Evolutionary conservation across 2,329 filamentous ascomycete genomes (phyloP).

Genomic region (Ophiostoma fasciatum): DNA sequence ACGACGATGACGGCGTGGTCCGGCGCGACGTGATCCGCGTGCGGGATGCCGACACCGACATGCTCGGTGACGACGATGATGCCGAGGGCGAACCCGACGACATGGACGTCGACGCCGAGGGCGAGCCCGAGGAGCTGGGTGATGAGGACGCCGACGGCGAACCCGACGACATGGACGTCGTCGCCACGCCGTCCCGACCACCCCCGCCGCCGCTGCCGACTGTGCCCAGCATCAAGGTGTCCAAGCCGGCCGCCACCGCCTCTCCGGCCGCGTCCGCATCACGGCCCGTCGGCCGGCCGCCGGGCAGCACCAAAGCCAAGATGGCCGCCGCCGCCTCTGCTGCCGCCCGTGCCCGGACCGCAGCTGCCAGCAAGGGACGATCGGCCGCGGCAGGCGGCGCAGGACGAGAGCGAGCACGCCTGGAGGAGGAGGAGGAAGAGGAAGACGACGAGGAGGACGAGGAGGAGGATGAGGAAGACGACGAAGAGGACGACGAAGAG

Average conservation of each 20-base stretch:
- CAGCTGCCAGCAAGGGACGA: constrained; percentile 8
- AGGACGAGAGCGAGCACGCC: not conserved
- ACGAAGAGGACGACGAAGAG: constrained; percentile 22
- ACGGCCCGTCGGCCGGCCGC: not conserved
- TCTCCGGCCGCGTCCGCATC: constrained; percentile 14
- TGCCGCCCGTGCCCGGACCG: constrained; percentile 17
- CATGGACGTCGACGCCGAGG: constrained; percentile 30
- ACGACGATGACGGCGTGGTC: constrained; percentile 14
- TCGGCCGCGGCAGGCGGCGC: not conserved
- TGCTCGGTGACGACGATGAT: constrained; percentile 27
- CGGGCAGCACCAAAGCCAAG: not conserved
- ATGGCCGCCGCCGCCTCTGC: constrained; percentile 18
- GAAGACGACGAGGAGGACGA: constrained; percentile 7
- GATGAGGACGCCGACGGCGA: constrained; percentile 34
- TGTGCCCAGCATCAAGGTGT: constrained; percentile 31
- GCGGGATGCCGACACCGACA: constrained; percentile 18
- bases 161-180: constrained; percentile 28
- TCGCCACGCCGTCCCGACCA: constrained; percentile 20
- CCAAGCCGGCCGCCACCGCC: constrained; percentile 22
- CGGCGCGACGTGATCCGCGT: constrained; percentile 16
- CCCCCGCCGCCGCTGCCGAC: no score
- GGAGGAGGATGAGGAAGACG: constrained; percentile 6
- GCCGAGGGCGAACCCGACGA: constrained; percentile 24
- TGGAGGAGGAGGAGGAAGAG: constrained; percentile 2
- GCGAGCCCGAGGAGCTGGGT: constrained; percentile 18